These are phyloP conservation scores for Coniochaeta sp. DNA, from an alignment of 2,329 filamentous ascomycete genomes.

Conservation along the genomic window DNA sequence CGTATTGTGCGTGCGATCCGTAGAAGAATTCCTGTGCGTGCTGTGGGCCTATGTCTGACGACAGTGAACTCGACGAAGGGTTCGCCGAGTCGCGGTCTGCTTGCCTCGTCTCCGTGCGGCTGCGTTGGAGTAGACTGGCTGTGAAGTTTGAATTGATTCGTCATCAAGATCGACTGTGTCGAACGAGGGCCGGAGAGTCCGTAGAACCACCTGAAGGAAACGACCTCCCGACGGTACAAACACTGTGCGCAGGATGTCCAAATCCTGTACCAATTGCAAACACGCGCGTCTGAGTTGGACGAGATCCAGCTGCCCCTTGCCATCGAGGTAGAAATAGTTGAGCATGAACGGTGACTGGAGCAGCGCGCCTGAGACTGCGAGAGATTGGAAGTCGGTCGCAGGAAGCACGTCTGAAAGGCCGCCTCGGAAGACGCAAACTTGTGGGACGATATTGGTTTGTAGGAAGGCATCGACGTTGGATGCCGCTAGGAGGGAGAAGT, in stretches of 20 bases:
- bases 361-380: constrained; percentile 13
- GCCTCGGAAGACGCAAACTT: constrained; percentile 16
- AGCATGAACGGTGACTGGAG: constrained; percentile 15
- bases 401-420: constrained; percentile 16
- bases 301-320: constrained; percentile 11
- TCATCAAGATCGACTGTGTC: constrained; percentile 8
- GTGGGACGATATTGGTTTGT: constrained; percentile 14
- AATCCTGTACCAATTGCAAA: constrained; percentile 11
- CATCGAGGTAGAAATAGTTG: constrained; percentile 17
- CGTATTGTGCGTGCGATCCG: constrained; percentile 41
- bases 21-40: constrained; percentile 12
- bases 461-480: constrained; percentile 16
- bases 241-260: constrained; percentile 17
- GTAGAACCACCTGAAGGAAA: constrained; percentile 16
- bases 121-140: neutral
- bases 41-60: constrained; percentile 8
- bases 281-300: constrained; percentile 12
- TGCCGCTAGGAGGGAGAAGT: constrained; percentile 15
- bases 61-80: constrained; percentile 14
- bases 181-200: constrained; percentile 12
- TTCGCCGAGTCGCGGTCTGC: constrained; percentile 9
- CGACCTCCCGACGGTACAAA: constrained; percentile 14
- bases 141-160: constrained; percentile 6
- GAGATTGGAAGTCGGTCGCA: constrained; percentile 18
- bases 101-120: no score